phyloP scores from a whole-genome alignment of 768 basidiomycete species.

The Russula emetica region DNA sequence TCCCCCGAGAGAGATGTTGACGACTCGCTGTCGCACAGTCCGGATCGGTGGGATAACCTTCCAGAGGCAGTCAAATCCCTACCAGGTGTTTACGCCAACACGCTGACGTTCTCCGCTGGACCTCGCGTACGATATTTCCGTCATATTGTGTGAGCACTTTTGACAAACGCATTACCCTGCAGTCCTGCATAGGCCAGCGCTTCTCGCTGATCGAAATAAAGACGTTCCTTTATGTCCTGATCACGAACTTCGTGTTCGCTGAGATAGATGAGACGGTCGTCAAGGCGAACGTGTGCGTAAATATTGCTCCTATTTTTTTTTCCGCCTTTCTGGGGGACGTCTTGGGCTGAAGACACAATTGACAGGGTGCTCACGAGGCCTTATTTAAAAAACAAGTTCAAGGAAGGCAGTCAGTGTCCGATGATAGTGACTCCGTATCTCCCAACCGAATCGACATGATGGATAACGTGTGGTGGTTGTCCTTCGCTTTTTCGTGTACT shows the following conservation, averaged over 20 bases:
- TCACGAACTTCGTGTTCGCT: slow-evolving; percentile 70
- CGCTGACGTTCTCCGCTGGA: slow-evolving; percentile 74
- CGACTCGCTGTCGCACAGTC: slow-evolving; percentile 41
- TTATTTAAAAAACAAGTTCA: slow-evolving; percentile 17
- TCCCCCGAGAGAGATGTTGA: neutral
- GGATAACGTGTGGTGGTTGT: neutral
- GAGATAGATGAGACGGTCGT: slow-evolving; percentile 75
- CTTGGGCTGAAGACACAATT: neutral
- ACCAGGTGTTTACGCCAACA: slow-evolving; percentile 69
- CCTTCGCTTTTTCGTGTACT: neutral
- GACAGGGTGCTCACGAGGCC: slow-evolving; percentile 28
- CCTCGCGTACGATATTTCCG: slow-evolving; percentile 55
- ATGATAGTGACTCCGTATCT: slow-evolving; percentile 22
- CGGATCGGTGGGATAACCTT: slow-evolving; percentile 76
- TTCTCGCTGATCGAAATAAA: slow-evolving; percentile 86
- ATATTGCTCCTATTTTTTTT: neutral
- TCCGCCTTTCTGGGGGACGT: neutral
- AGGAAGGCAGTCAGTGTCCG: slow-evolving; percentile 28
- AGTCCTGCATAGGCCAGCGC: slow-evolving; percentile 81
- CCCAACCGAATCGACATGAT: slow-evolving; percentile 5
- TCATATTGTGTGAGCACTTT: neutral
- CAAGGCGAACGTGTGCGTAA: slow-evolving; percentile 58
- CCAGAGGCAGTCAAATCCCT: slow-evolving; percentile 62
- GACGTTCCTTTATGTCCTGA: slow-evolving; percentile 62
- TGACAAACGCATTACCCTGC: neutral